A percentile compares a stretch with the other conserved stretches of the same genome.
These are phyloP conservation scores for Trichomonascaceae sp. DNA, from an alignment of 1,139 yeast genomes.

Conservation along the genomic window DNA sequence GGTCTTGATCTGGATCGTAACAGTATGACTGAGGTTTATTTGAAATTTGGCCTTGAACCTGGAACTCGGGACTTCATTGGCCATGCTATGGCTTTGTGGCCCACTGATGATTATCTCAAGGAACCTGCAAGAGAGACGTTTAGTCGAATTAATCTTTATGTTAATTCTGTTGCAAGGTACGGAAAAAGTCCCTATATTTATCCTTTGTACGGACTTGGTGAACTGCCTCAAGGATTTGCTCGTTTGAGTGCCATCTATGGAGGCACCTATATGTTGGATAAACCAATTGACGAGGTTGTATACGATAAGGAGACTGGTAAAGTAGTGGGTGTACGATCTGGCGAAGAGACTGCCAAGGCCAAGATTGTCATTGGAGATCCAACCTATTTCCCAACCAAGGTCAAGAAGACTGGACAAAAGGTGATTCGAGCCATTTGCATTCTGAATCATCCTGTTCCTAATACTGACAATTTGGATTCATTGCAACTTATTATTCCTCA, in stretches of 20 bases:
- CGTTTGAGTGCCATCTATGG: slow-evolving; percentile 96
- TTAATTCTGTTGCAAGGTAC: slow-evolving; percentile 86
- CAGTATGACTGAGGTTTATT: slow-evolving; percentile 89
- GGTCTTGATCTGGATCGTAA: slow-evolving; percentile 75
- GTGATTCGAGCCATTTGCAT: slow-evolving; percentile 95
- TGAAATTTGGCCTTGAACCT: slow-evolving; percentile 82
- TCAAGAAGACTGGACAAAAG: slow-evolving; percentile 73
- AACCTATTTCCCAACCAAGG: slow-evolving; percentile 91
- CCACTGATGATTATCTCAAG: slow-evolving; percentile 81
- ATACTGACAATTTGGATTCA: slow-evolving; percentile 78
- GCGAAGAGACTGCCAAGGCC: slow-evolving; percentile 87
- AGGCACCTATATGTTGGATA: slow-evolving; percentile 97
- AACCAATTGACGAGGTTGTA: slow-evolving; percentile 85
- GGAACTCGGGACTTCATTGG: slow-evolving; percentile 97
- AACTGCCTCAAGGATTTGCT: slow-evolving; percentile 97
- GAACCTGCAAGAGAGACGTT: slow-evolving; percentile 92
- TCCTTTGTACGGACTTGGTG: slow-evolving; percentile 96
- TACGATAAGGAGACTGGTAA: slow-evolving; percentile 65
- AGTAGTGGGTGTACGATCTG: slow-evolving; percentile 81
- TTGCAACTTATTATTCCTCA: slow-evolving; percentile 94
- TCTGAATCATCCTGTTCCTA: slow-evolving; percentile 82
- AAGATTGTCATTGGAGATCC: slow-evolving; percentile 97
- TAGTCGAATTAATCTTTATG: slow-evolving; percentile 78
- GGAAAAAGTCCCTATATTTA: slow-evolving; percentile 96
- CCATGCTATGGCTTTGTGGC: slow-evolving; percentile 97